A percentile compares a stretch with the other conserved stretches of the same genome.
These are phyloP conservation scores for Aspergillus haitiensis DNA, from an alignment of 495 filamentous ascomycete genomes.

Conservation along the genomic window DNA sequence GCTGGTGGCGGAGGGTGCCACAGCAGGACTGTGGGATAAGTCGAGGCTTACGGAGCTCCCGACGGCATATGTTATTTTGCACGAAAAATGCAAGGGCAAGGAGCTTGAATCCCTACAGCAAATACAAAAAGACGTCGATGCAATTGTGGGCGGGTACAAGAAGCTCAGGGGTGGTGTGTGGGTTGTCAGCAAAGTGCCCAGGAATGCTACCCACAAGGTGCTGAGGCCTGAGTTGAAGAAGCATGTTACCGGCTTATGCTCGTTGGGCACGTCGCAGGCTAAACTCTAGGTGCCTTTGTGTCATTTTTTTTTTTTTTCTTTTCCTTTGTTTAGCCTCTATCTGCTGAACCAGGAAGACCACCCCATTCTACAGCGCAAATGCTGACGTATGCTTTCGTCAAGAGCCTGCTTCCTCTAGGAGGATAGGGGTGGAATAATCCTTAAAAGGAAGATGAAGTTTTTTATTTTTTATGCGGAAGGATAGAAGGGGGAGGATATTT, in stretches of 20 bases:
- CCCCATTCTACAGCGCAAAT: too few relatives aligned
- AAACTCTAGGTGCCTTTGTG: neutral
- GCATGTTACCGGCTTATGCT: neutral
- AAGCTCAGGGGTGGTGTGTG: slow-evolving; percentile 5
- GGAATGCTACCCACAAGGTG: neutral
- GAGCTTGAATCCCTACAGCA: slow-evolving; percentile 3
- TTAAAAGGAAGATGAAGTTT: too few relatives aligned
- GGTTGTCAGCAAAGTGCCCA: slow-evolving; percentile 3
- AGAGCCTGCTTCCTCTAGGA: too few relatives aligned
- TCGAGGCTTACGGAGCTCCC: slow-evolving; percentile 1
- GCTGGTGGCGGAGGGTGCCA: slow-evolving; percentile 4
- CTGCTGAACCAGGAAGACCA: too few relatives aligned
- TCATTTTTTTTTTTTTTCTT: too few relatives aligned
- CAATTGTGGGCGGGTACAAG: slow-evolving; percentile 6
- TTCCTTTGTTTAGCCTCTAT: too few relatives aligned
- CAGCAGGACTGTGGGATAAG: slow-evolving; percentile 1
- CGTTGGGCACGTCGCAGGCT: neutral
- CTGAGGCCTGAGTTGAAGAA: neutral
- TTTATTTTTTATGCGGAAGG: too few relatives aligned
- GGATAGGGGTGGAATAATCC: too few relatives aligned
- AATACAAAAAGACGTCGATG: slow-evolving; percentile 4
- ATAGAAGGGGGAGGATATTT: too few relatives aligned
- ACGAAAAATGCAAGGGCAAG: neutral
- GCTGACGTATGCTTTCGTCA: too few relatives aligned
- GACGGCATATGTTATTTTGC: slow-evolving; percentile 5